Conservation (phyloP, 768 basidiomycete genomes). For the Suillus subalutaceus region DNA sequence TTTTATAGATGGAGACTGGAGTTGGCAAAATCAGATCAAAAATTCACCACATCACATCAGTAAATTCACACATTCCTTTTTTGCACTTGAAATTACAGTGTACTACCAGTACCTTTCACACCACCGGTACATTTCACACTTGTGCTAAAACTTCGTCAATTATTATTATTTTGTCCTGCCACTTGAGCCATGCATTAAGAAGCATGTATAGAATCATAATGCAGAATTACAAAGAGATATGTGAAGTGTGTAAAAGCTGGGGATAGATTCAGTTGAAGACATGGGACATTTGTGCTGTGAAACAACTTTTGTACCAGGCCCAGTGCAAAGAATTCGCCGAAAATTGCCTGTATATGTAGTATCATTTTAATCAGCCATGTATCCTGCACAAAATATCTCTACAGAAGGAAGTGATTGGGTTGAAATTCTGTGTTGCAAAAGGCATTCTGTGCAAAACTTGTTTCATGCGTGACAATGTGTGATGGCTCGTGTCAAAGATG, state of each 20-base stretch:
- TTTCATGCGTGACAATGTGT: background rate
- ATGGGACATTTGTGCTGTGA: background rate
- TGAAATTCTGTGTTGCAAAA: too few species aligned
- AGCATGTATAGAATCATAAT: background rate
- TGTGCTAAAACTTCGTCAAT: background rate
- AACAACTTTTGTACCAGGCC: background rate
- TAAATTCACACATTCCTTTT: too few species aligned
- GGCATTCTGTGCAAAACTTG: background rate
- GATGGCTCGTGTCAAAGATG: background rate
- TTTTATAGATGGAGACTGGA: too few species aligned
- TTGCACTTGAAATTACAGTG: background rate
- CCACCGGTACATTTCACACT: background rate
- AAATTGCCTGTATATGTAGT: background rate
- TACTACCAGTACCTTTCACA: background rate
- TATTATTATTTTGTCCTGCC: background rate
- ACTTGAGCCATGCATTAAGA: background rate
- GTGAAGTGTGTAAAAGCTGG: background rate
- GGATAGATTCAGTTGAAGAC: background rate
- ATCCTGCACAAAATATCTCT: background rate
- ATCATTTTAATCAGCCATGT: background rate
- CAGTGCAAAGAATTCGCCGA: background rate
- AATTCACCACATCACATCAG: too few species aligned
- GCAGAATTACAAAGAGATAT: background rate
- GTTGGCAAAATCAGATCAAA: too few species aligned
- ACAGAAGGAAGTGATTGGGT: background rate